Percentiles rank a stretch among this genome's conserved stretches.
Conservation (phyloP, 106 monocot species). For the Dioscorea zingiberensis region DNA sequence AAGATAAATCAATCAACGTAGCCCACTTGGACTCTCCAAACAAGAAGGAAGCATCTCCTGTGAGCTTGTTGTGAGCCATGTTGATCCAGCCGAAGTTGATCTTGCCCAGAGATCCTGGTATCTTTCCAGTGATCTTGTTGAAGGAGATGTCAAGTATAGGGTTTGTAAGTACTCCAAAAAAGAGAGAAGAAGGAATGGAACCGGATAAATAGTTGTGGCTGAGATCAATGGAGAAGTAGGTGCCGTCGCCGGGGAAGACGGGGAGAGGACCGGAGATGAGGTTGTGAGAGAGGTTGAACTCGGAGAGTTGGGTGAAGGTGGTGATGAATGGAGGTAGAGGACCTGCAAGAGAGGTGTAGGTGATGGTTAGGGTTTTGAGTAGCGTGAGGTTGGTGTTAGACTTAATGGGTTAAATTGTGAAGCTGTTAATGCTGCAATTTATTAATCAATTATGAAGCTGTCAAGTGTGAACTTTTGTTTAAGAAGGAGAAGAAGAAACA, state of each 20-base stretch:
- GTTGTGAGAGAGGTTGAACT: conserved; percentile 8
- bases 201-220: conserved; percentile 8
- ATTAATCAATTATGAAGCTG: too few relatives aligned
- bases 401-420: too few relatives aligned
- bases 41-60: conserved; percentile 27
- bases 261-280: conserved; percentile 5
- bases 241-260: neutral
- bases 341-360: neutral
- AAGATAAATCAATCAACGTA: conserved; percentile 13
- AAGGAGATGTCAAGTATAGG: neutral
- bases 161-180: neutral
- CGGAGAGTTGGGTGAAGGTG: neutral
- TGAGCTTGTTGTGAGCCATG: conserved; percentile 30
- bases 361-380: neutral
- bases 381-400: conserved; percentile 2
- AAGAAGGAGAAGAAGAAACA: too few relatives aligned
- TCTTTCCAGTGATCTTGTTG: conserved; percentile 5
- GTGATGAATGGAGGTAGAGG: conserved; percentile 1
- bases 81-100: conserved; percentile 4
- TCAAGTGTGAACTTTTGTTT: too few relatives aligned
- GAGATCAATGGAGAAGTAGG: neutral
- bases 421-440: too few relatives aligned
- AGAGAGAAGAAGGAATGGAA: conserved; percentile 9
- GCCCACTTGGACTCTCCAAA: conserved; percentile 14
- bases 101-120: neutral